Conservation (phyloP, 2,329 filamentous ascomycete species). For the Pseudogymnoascus destructans region DNA sequence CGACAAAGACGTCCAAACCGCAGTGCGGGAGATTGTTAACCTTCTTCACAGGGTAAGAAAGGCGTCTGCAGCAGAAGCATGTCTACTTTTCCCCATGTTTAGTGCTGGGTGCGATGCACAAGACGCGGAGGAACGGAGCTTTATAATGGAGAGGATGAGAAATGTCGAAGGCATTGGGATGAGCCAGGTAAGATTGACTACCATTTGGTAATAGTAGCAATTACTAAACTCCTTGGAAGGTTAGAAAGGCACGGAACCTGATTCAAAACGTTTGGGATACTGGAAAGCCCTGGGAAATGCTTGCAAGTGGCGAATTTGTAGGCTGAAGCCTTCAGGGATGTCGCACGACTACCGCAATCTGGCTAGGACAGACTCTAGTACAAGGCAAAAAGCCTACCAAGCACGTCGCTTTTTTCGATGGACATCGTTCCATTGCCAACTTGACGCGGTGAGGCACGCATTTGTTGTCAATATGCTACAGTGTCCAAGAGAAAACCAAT, state of each 20-base stretch:
- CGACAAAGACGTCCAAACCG: constrained; percentile 47
- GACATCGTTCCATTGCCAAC: background rate
- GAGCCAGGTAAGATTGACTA: constrained; percentile 46
- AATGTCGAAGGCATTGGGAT: constrained; percentile 61
- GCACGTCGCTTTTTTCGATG: background rate
- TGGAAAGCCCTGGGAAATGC: constrained; percentile 53
- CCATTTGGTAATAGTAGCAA: constrained; percentile 6
- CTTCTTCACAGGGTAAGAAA: constrained; percentile 48
- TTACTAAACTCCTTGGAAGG: constrained; percentile 27
- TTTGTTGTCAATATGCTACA: background rate
- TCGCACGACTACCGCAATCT: background rate
- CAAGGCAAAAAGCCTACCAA: background rate
- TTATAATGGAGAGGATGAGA: constrained; percentile 52
- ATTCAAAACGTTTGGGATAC: constrained; percentile 60
- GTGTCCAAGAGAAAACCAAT: background rate
- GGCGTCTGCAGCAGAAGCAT: constrained; percentile 60
- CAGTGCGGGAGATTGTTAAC: constrained; percentile 49
- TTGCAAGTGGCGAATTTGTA: constrained; percentile 56
- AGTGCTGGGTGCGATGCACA: constrained; percentile 65
- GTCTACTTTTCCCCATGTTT: constrained; percentile 69
- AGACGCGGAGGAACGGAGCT: constrained; percentile 39
- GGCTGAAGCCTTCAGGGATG: constrained; percentile 32
- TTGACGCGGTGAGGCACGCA: background rate
- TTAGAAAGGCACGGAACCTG: constrained; percentile 45
- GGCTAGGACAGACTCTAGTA: background rate